Conservation (phyloP, 805 yeast species). For the Kodamaea kaohsiungensis region DNA sequence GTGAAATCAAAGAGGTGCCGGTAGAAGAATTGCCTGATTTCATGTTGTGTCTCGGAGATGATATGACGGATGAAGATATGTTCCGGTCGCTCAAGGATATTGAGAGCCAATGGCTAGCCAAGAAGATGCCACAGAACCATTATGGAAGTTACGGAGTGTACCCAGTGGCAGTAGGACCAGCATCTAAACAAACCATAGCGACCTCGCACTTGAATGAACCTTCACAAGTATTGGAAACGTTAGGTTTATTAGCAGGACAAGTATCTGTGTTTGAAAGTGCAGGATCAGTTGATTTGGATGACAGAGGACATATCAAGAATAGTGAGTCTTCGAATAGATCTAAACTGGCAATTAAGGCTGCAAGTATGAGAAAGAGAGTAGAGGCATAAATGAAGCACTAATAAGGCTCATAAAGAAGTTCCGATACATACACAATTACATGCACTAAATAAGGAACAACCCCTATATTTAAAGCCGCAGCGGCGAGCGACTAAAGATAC, state of each 20-base stretch:
- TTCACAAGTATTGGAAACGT: slow-evolving; percentile 76
- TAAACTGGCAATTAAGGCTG: slow-evolving; percentile 37
- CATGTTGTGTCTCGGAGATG: slow-evolving; percentile 91
- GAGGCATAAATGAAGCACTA: slow-evolving; percentile 2
- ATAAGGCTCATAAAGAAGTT: no score
- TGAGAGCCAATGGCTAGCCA: slow-evolving; percentile 52
- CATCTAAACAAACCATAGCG: slow-evolving; percentile 82
- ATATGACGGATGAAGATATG: slow-evolving; percentile 97
- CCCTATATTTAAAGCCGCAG: no score
- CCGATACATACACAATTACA: no score
- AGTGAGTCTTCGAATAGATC: slow-evolving; percentile 48
- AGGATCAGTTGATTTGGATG: slow-evolving; percentile 73
- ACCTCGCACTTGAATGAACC: slow-evolving; percentile 86
- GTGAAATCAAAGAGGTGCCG: slow-evolving; percentile 25
- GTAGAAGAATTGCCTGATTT: slow-evolving; percentile 71
- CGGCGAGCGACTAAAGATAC: no score
- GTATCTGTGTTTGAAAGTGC: slow-evolving; percentile 77
- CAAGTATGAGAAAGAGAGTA: slow-evolving; percentile 13
- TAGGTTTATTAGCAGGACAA: slow-evolving; percentile 78
- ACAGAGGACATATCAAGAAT: slow-evolving; percentile 66
- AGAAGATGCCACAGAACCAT: slow-evolving; percentile 43
- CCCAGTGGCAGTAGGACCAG: slow-evolving; percentile 92
- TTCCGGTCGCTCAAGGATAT: slow-evolving; percentile 71
- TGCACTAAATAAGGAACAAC: no score
- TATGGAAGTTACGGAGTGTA: slow-evolving; percentile 63